Evolutionary conservation across 106 monocot genomes (phyloP), one percentile per base, ranked within the genome.

Genomic region (Dioscorea alata): DNA sequence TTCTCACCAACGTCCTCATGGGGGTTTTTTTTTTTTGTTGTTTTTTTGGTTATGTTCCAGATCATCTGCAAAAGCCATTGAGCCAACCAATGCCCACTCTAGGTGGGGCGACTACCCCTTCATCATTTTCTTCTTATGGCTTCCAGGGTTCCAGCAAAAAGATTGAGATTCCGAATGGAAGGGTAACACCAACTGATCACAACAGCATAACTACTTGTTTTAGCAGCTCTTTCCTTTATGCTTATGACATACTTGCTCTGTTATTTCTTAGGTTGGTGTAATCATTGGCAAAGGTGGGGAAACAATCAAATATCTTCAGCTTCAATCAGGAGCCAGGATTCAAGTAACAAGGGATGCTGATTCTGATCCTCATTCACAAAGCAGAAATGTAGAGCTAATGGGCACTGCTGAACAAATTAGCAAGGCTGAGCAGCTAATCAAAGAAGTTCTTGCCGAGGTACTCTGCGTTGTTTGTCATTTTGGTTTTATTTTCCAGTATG

Each of bases 281-380:
- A 85, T 94, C 13, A 94, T 94, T 76, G 94, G 94, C 8, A 90
- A 90, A 81, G 76, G 83, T 63, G 90, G 90, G 42, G 94, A 94
- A 57, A 94, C 90, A 12, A 91, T 94, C 13, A 94, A 88, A 67
- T 83, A 88, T 77, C 78, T 94, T 50, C 90, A 94, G 60, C 25
- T 77, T 19, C 88, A 94, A 56, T 94, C 90, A 42, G 94, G 90
- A 79, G 94, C 94, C 12, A 94, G 81, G 62, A 94, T 94, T 64
- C 94, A 90, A 76, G 83, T 94, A 31, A 94, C 90, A 0, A 85
- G 90, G 63, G 94, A 94, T 75, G 51, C 53, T 28, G 94, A 94
- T 61, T 90, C 80, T 35, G 88, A 81, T 69, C 94, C 87, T 54
- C 65, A 57, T 75, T 83, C 91, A 8, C 74, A 60, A 25, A 94